A percentile compares a stretch with the other conserved stretches of the same genome.
Evolutionary conservation across 257 asterid genomes (phyloP).

Genomic region (Nicotiana tomentosiformis): DNA sequence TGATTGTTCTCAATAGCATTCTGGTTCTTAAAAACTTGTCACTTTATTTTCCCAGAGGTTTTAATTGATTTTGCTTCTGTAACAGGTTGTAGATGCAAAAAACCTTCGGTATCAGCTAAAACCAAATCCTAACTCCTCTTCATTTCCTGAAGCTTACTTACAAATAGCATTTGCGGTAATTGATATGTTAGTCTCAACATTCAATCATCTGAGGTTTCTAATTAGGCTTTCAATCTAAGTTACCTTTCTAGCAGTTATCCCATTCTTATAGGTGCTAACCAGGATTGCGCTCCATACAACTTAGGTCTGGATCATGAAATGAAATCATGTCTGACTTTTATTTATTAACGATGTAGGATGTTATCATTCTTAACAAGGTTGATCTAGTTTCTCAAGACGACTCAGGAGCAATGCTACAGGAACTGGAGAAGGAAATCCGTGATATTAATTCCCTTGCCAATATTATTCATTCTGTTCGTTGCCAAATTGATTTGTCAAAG

Average conservation of each 20-base stretch:
- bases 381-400: conserved; percentile 64
- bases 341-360: conserved; percentile 48
- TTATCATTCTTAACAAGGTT: conserved; percentile 89
- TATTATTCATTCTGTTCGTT: conserved; percentile 62
- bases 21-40: background rate
- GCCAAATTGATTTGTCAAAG: conserved; percentile 76
- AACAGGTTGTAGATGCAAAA: conserved; percentile 93
- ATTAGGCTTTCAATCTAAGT: background rate
- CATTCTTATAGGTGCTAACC: background rate
- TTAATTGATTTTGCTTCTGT: conserved; percentile 13
- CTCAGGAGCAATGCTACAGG: conserved; percentile 42
- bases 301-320: background rate
- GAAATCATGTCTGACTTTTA: conserved; percentile 9
- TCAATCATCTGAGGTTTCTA: background rate
- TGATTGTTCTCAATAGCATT: background rate
- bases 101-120: conserved; percentile 87
- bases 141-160: conserved; percentile 93
- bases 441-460: conserved; percentile 72
- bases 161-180: conserved; percentile 94
- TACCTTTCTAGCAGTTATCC: background rate
- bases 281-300: background rate
- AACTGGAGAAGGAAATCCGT: conserved; percentile 77
- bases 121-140: conserved; percentile 58
- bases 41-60: conserved; percentile 1
- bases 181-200: background rate